Evolutionary conservation across 2,329 filamentous ascomycete species (phyloP).

Genomic region (Domatiomyces catenatus): DNA sequence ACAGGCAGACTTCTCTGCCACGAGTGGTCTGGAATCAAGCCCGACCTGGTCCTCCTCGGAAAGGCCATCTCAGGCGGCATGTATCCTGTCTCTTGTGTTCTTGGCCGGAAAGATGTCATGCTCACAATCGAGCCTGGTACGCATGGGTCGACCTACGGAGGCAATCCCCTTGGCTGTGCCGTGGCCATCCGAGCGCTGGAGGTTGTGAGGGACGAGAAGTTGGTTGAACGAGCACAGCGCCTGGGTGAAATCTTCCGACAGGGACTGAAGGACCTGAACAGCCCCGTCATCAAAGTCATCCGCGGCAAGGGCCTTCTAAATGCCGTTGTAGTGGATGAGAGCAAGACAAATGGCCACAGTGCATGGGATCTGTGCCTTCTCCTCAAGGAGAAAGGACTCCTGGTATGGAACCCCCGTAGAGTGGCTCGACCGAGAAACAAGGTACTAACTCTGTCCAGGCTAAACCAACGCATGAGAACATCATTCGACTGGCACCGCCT

Average conservation of each 20-base stretch:
- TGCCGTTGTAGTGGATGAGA: slow-evolving; percentile 89
- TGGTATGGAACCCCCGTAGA: slow-evolving; percentile 47
- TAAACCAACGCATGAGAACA: slow-evolving; percentile 96
- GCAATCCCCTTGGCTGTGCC: slow-evolving; percentile 88
- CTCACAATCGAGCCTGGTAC: slow-evolving; percentile 90
- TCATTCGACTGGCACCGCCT: slow-evolving; percentile 93
- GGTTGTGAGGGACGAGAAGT: slow-evolving; percentile 78
- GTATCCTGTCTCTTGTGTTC: slow-evolving; percentile 94
- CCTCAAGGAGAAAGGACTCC: slow-evolving; percentile 82
- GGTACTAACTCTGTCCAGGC: slow-evolving; percentile 41
- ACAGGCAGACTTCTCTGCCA: slow-evolving; percentile 89
- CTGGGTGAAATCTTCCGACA: slow-evolving; percentile 73
- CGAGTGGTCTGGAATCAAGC: slow-evolving; percentile 89
- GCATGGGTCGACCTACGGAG: slow-evolving; percentile 95
- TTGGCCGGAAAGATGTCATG: slow-evolving; percentile 83
- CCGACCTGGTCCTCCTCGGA: slow-evolving; percentile 83
- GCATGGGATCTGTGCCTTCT: slow-evolving; percentile 96
- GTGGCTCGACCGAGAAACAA: not conserved
- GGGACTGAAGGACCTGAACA: slow-evolving; percentile 58
- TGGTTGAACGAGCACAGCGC: slow-evolving; percentile 67
- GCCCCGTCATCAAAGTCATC: slow-evolving; percentile 64
- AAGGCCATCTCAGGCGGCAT: slow-evolving; percentile 97
- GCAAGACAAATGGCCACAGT: slow-evolving; percentile 64
- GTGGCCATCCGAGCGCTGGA: slow-evolving; percentile 91
- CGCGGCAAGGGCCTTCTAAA: slow-evolving; percentile 90